A percentile compares a stretch with the other conserved stretches of the same genome.
Evolutionary conservation across 2,329 filamentous ascomycete species (phyloP).

Genomic region (Ophiosphaerella korrae): DNA sequence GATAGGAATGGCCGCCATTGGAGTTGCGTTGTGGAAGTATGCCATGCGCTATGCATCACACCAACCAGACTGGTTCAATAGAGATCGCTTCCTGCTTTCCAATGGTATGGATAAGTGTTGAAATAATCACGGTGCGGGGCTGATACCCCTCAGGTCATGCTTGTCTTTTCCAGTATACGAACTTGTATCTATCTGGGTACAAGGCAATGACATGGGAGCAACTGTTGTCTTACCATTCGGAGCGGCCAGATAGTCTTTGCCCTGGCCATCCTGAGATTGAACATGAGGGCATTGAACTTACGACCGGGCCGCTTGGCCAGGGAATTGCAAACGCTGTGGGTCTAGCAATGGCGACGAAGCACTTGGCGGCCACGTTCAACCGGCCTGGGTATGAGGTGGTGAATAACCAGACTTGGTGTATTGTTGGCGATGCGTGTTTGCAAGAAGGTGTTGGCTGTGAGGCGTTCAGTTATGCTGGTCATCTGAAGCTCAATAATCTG

Average conservation of each 20-base stretch:
- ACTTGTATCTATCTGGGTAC: conserved; percentile 60
- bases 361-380: conserved; percentile 61
- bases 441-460: conserved; percentile 64
- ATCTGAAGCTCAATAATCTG: conserved; percentile 62
- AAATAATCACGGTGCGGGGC: background rate
- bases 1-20: conserved; percentile 67
- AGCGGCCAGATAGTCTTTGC: conserved; percentile 54
- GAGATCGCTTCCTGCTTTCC: conserved; percentile 67
- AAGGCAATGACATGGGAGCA: conserved; percentile 61
- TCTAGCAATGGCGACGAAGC: conserved; percentile 58
- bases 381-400: conserved; percentile 54
- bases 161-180: conserved; percentile 59
- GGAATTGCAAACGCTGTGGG: conserved; percentile 63
- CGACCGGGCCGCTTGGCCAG: conserved; percentile 64
- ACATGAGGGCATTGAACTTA: conserved; percentile 62
- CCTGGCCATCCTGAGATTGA: conserved; percentile 65
- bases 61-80: conserved; percentile 63
- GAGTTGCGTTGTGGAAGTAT: conserved; percentile 66
- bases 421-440: conserved; percentile 61
- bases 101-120: conserved; percentile 50
- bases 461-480: conserved; percentile 62
- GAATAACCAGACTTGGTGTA: conserved; percentile 60
- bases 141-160: conserved; percentile 46
- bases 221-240: conserved; percentile 60
- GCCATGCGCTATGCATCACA: conserved; percentile 64